Percentiles rank a stretch among this genome's conserved stretches.
Evolutionary conservation across 1,139 yeast genomes (phyloP).

Genomic region (Hyphopichia fennica): DNA sequence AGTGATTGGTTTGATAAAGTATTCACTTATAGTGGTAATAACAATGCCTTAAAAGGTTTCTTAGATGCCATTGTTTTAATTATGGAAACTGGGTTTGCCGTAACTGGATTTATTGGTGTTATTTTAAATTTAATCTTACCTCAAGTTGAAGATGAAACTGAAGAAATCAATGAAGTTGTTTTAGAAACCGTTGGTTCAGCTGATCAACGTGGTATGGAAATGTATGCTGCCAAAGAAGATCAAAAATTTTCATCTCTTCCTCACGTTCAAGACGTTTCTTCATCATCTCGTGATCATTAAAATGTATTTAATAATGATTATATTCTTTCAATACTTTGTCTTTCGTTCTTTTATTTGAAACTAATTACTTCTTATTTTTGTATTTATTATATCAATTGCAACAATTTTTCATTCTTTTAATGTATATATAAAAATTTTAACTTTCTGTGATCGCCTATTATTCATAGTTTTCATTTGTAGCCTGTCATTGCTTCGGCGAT

Average conservation of each 20-base stretch:
- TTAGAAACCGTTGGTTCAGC: conserved; percentile 50
- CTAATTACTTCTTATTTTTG: background rate
- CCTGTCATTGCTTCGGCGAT: background rate
- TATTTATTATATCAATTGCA: background rate
- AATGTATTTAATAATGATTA: no score
- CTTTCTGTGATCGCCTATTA: no score
- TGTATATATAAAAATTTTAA: no score
- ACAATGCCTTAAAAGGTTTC: conserved; percentile 66
- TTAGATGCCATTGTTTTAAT: conserved; percentile 77
- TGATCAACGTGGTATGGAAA: conserved; percentile 39
- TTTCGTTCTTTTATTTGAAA: background rate
- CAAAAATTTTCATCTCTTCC: conserved; percentile 15
- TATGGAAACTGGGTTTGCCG: conserved; percentile 85
- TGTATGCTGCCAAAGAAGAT: conserved; percentile 38
- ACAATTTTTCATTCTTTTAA: no score
- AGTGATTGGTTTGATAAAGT: conserved; percentile 71
- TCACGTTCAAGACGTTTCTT: background rate
- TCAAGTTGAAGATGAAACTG: conserved; percentile 65
- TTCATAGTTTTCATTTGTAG: no score
- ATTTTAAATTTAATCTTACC: conserved; percentile 71
- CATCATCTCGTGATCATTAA: background rate
- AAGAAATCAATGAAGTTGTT: conserved; percentile 48
- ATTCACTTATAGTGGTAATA: conserved; percentile 73
- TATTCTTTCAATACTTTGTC: no score
- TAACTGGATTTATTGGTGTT: conserved; percentile 77